These are phyloP conservation scores for Jatropha multifida DNA, from an alignment of 441 rosid species.

Conservation along the genomic window DNA sequence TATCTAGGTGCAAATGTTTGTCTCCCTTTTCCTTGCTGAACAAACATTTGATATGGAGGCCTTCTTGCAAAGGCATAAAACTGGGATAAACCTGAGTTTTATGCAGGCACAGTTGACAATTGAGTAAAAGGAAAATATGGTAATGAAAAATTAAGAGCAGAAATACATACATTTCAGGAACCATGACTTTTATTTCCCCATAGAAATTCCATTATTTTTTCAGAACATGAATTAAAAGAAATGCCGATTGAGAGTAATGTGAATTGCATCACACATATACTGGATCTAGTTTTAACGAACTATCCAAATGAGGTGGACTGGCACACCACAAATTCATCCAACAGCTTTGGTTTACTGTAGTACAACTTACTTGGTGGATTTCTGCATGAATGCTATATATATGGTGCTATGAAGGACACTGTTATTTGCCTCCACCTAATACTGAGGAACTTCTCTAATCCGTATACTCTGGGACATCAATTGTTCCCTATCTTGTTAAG, in stretches of 20 bases:
- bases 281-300: neutral
- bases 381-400: neutral
- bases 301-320: neutral
- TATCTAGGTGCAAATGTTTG: neutral
- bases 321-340: neutral
- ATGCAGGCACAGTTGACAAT: neutral
- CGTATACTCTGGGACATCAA: neutral
- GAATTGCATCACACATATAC: neutral
- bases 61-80: neutral
- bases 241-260: neutral
- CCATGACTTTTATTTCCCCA: neutral
- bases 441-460: neutral
- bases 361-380: neutral
- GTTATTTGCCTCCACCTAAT: neutral
- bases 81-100: neutral
- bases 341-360: neutral
- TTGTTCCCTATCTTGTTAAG: neutral
- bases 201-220: neutral
- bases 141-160: neutral
- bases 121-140: neutral
- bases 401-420: neutral
- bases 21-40: neutral
- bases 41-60: neutral
- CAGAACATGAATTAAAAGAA: neutral
- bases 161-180: neutral